These are phyloP conservation scores for Cercophora scortea DNA, from an alignment of 495 filamentous ascomycete species.

Conservation along the genomic window DNA sequence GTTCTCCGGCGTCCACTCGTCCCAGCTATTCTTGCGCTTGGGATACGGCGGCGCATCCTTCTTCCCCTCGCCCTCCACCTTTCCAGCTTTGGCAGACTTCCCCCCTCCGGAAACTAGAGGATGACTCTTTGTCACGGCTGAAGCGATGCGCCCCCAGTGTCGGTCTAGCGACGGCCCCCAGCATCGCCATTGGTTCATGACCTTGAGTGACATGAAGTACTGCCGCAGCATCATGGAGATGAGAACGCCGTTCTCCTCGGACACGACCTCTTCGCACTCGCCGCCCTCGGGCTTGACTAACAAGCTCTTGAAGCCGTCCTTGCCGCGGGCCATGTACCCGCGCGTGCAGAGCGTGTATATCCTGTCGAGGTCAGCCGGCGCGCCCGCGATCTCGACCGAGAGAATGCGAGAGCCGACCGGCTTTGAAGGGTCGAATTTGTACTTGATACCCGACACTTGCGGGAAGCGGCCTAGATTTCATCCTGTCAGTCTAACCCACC, in stretches of 20 bases:
- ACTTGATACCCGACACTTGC: conserved; percentile 75
- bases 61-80: background rate
- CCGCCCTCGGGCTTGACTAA: conserved; percentile 64
- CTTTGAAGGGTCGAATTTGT: conserved; percentile 55
- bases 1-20: conserved; percentile 36
- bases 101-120: conserved; percentile 12
- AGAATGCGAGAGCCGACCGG: conserved; percentile 55
- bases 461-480: conserved; percentile 47
- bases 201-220: conserved; percentile 78
- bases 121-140: conserved; percentile 29
- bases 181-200: conserved; percentile 64
- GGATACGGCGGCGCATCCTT: background rate
- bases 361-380: conserved; percentile 49
- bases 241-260: conserved; percentile 77
- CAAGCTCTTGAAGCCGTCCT: conserved; percentile 71
- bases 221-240: conserved; percentile 79
- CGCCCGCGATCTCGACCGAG: conserved; percentile 49
- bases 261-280: conserved; percentile 64
- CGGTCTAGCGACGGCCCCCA: conserved; percentile 48
- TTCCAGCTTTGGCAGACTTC: background rate
- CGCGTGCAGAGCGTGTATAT: conserved; percentile 66
- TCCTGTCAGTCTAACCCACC: background rate
- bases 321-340: conserved; percentile 80
- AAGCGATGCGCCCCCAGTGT: conserved; percentile 57
- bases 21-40: conserved; percentile 25